Base-by-base conservation (phyloP, 441 rosid genomes). In the Heliophila coronopifolia region DNA sequence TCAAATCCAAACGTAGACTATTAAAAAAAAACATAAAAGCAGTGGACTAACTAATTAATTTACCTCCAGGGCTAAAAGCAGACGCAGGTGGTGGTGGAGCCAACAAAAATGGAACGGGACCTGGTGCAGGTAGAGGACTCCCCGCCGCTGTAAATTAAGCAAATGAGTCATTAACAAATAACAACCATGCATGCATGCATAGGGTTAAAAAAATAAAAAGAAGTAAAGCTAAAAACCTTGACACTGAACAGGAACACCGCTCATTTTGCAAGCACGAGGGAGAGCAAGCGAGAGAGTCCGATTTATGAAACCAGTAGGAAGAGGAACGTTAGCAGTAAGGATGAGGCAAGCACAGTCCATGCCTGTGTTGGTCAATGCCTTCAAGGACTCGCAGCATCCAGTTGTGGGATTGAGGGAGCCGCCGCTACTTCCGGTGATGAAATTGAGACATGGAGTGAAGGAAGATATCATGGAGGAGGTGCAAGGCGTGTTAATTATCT, bases 381-480 rank as follows among this genome's bases (percentile, higher is more conserved):
- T 76, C 14, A 89, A 58, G 10, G 86, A 56, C 32, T 59, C 53
- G 60, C 97, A 85, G 48, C 97, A 89, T 26, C 62, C 64, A 25
- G 52, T 39, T 10, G 88, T 73, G 14, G 95, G 95, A 3, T 83
- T 53, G 5, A 79, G 40, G 1, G 66, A 9, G 12, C 83, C 84
- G 5, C 80, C 80, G 50, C 45, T 54, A 61, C 97, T 85, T 50
- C 97, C 95, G 0, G 97, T 85, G 25, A 85, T 23, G 51, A 71
- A 89, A 51, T 75, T 85, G 43, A 83, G 38, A 74, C 93, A 89
- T 4, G 95, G 95, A 1, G 95, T 73, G 75, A 89, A 89, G 59
- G 46, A 76, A 36, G 83, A 45, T 68, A 85, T 73, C 93, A 79
- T 67, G 28, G 93, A 76, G 27, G 70, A 11, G 24, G 84, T 77